phyloP scores from a whole-genome alignment of 768 basidiomycete genomes.

The Russula griseocarnosa region DNA sequence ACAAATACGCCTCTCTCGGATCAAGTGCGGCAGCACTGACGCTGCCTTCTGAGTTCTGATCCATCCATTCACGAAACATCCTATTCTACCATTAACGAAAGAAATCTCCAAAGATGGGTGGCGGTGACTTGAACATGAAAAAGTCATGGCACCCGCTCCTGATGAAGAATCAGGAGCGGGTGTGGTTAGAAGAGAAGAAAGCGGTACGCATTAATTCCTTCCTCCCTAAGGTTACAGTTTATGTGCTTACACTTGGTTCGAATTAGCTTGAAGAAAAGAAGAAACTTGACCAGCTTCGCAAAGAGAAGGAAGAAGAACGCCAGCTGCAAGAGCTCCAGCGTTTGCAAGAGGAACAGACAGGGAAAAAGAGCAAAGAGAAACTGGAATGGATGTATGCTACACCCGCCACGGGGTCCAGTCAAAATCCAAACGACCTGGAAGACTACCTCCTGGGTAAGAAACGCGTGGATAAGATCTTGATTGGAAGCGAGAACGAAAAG shows the following conservation, averaged over 20 bases:
- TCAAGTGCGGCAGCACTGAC: background rate
- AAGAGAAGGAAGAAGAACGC: conserved; percentile 96
- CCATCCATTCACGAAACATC: conserved; percentile 9
- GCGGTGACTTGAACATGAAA: conserved; percentile 98
- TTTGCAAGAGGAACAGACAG: conserved; percentile 91
- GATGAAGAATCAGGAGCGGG: conserved; percentile 97
- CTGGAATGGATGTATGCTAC: conserved; percentile 99
- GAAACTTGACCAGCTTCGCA: conserved; percentile 92
- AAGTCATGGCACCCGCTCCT: conserved; percentile 99
- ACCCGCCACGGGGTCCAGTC: conserved; percentile 82
- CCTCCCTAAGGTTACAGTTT: background rate
- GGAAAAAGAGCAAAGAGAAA: conserved; percentile 90
- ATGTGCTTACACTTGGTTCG: conserved; percentile 5
- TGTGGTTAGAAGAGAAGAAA: conserved; percentile 98
- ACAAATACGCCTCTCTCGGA: conserved; percentile 6
- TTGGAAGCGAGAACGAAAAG: conserved; percentile 89
- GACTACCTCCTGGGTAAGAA: conserved; percentile 97
- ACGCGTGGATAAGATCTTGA: conserved; percentile 92
- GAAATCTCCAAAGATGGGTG: conserved; percentile 75
- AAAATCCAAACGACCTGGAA: conserved; percentile 89
- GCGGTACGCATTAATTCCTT: conserved; percentile 53
- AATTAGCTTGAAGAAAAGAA: conserved; percentile 94
- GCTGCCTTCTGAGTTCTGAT: conserved; percentile 7
- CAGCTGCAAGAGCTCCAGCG: conserved; percentile 95
- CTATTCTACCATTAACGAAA: conserved; percentile 28